Evolutionary conservation across 2,329 filamentous ascomycete species (phyloP).

Genomic region (Aspergillus neoniger): DNA sequence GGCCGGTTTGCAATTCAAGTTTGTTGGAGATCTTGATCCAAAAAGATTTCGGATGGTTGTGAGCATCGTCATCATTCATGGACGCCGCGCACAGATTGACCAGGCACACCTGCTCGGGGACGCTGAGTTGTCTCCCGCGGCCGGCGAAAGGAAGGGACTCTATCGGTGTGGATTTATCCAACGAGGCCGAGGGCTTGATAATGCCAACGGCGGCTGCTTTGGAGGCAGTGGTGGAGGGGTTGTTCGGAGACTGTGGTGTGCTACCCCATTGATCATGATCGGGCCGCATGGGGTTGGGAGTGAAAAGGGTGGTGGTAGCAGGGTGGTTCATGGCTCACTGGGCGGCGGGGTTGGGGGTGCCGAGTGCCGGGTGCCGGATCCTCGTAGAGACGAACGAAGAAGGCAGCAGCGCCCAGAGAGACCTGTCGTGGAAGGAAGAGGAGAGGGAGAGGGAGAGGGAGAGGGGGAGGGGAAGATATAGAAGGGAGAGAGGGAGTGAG

Average conservation of each 20-base stretch:
- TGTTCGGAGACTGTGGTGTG: constrained; percentile 15
- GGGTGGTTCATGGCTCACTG: constrained; percentile 1
- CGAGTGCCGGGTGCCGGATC: background rate
- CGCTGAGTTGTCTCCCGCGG: constrained; percentile 14
- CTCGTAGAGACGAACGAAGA: background rate
- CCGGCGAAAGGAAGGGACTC: constrained; percentile 3
- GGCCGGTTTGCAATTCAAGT: constrained; percentile 20
- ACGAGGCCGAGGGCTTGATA: constrained; percentile 3
- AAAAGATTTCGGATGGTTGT: constrained; percentile 22
- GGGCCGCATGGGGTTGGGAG: constrained; percentile 1
- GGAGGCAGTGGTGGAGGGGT: constrained; percentile 6
- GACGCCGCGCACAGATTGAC: constrained; percentile 20
- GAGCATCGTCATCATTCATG: constrained; percentile 19
- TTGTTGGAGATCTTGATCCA: constrained; percentile 24
- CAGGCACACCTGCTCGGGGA: constrained; percentile 21
- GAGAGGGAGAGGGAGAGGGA: background rate
- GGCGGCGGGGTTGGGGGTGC: background rate
- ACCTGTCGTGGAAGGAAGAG: background rate
- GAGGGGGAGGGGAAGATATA: background rate
- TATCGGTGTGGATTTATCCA: constrained; percentile 4
- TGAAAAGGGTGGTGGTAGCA: background rate
- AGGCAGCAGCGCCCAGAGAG: background rate
- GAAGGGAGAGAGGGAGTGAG: background rate
- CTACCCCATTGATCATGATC: constrained; percentile 5
- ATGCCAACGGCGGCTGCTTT: constrained; percentile 9